phyloP scores from a whole-genome alignment of 352 stramenopile species.

The Peronospora belbahrii region DNA sequence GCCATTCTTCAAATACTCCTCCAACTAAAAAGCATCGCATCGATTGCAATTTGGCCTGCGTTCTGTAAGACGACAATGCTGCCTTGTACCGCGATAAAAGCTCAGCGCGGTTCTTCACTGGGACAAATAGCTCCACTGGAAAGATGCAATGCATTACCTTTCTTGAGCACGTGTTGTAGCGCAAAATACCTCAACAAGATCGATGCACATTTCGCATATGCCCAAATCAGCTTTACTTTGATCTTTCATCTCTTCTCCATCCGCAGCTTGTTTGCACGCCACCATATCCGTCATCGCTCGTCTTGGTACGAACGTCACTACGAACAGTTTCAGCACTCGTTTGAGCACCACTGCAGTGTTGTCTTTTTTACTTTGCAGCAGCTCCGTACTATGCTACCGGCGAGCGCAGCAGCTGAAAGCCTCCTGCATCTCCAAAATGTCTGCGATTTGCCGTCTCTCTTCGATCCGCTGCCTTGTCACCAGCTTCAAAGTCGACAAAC shows the following conservation, averaged over 20 bases:
- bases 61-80: conserved; percentile 29
- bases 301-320: conserved; percentile 52
- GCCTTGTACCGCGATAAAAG: conserved; percentile 54
- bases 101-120: conserved; percentile 41
- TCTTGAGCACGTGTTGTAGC: conserved; percentile 69
- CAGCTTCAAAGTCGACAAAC: conserved; percentile 40
- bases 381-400: conserved; percentile 59
- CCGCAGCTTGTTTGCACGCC: conserved; percentile 51
- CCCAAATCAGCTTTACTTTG: conserved; percentile 10
- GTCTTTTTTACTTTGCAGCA: conserved; percentile 2
- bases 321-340: conserved; percentile 52
- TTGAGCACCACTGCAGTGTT: conserved; percentile 31
- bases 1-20: conserved; percentile 54
- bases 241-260: background rate
- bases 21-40: conserved; percentile 27
- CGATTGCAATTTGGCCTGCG: conserved; percentile 22
- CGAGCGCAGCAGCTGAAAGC: conserved; percentile 59
- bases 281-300: conserved; percentile 39
- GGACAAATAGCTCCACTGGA: conserved; percentile 74
- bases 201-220: conserved; percentile 43
- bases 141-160: conserved; percentile 74
- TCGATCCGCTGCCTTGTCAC: conserved; percentile 55
- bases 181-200: conserved; percentile 78
- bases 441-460: conserved; percentile 68
- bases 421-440: conserved; percentile 66